Evolutionary conservation across 2,329 filamentous ascomycete genomes (phyloP).

Genomic region (Hymenoscyphus linearis): DNA sequence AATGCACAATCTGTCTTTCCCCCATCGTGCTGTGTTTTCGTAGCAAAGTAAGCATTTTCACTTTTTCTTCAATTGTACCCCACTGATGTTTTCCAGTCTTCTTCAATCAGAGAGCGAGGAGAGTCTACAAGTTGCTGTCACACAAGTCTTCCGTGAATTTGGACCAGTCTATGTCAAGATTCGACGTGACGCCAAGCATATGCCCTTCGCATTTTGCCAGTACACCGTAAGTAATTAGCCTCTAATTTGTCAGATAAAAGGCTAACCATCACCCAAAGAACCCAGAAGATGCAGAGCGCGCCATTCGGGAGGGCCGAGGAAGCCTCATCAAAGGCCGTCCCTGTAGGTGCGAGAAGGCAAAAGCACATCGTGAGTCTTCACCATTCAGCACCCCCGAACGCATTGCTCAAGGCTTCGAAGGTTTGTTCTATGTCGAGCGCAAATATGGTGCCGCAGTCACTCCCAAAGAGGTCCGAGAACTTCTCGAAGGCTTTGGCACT

Average conservation of each 20-base stretch:
- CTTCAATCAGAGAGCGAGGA: constrained; percentile 45
- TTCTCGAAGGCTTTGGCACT: constrained; percentile 42
- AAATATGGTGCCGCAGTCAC: constrained; percentile 36
- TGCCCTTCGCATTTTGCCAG: constrained; percentile 62
- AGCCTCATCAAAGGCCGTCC: constrained; percentile 48
- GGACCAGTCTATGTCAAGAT: constrained; percentile 60
- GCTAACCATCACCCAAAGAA: constrained; percentile 37
- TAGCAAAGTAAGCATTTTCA: constrained; percentile 53
- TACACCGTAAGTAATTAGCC: constrained; percentile 46
- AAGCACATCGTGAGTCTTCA: constrained; percentile 48
- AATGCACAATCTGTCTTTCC: constrained; percentile 34
- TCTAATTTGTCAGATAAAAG: not conserved
- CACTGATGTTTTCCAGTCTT: constrained; percentile 38
- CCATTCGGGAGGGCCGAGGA: constrained; percentile 43
- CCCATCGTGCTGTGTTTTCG: constrained; percentile 55
- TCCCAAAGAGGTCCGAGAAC: constrained; percentile 38
- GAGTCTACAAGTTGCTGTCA: constrained; percentile 48
- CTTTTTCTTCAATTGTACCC: not conserved
- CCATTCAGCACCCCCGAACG: not conserved
- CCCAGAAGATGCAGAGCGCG: constrained; percentile 43
- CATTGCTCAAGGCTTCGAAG: constrained; percentile 32
- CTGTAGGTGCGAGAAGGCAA: constrained; percentile 55
- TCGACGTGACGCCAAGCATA: constrained; percentile 50
- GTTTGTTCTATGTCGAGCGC: constrained; percentile 44
- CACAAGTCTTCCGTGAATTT: constrained; percentile 46